These are phyloP conservation scores for Penicillium coffeae DNA, from an alignment of 495 filamentous ascomycete genomes.

Conservation along the genomic window DNA sequence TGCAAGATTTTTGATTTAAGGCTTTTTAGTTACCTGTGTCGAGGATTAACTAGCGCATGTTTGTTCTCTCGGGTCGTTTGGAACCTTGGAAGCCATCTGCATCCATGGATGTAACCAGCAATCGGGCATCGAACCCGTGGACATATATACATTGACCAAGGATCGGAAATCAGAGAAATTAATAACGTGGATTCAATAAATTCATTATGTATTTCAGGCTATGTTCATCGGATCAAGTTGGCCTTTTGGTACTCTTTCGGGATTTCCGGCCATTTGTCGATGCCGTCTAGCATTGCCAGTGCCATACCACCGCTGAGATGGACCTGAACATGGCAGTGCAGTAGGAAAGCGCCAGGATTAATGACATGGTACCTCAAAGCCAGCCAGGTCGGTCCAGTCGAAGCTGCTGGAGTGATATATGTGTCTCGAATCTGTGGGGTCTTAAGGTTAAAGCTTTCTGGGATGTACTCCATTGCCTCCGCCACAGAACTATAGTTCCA, in stretches of 20 bases:
- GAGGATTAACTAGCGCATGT: too few species aligned
- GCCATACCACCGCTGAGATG: slow-evolving; percentile 48
- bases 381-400: slow-evolving; percentile 23
- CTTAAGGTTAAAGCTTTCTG: slow-evolving; percentile 32
- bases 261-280: slow-evolving; percentile 42
- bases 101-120: too few species aligned
- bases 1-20: too few species aligned
- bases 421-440: slow-evolving; percentile 36
- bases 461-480: slow-evolving; percentile 34
- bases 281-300: slow-evolving; percentile 45
- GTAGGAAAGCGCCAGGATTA: slow-evolving; percentile 48
- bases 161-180: too few species aligned
- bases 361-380: slow-evolving; percentile 49
- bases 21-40: too few species aligned
- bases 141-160: too few species aligned
- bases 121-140: too few species aligned
- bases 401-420: slow-evolving; percentile 31
- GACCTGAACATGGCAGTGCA: slow-evolving; percentile 53
- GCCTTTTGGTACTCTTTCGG: not conserved
- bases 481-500: slow-evolving; percentile 42
- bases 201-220: not conserved
- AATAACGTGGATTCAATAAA: too few species aligned
- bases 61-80: too few species aligned
- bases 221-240: not conserved
- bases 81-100: too few species aligned